Evolutionary conservation across 2,329 filamentous ascomycete species (phyloP).

Genomic region (Thielaviopsis euricoi): DNA sequence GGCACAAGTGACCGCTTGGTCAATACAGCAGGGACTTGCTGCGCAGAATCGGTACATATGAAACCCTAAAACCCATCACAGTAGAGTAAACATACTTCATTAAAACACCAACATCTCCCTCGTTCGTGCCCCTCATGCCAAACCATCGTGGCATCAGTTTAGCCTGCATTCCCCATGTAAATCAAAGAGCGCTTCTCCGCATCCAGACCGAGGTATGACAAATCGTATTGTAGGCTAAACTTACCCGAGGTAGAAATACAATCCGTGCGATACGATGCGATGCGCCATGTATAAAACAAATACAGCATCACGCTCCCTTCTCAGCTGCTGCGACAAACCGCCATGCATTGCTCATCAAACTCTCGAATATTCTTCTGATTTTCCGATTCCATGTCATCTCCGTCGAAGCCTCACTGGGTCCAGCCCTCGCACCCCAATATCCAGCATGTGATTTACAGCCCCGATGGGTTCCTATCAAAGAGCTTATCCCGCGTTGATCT

Average conservation of each 20-base stretch:
- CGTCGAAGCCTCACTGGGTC: conserved; percentile 39
- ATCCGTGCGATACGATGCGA: too few species aligned
- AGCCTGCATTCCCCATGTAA: background rate
- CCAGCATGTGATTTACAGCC: conserved; percentile 38
- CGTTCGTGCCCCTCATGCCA: background rate
- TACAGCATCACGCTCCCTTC: background rate
- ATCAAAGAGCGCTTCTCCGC: background rate
- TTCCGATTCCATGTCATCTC: conserved; percentile 28
- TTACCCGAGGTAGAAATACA: background rate
- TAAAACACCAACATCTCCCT: background rate
- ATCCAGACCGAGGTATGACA: background rate
- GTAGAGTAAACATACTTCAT: background rate
- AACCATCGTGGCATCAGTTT: background rate
- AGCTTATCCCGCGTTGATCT: conserved; percentile 38
- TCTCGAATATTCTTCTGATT: too few species aligned
- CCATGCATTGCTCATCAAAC: background rate
- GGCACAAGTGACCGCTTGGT: too few species aligned
- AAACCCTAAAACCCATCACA: too few species aligned
- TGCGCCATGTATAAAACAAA: background rate
- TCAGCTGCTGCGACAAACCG: background rate
- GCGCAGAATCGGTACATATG: background rate
- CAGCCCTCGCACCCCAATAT: conserved; percentile 44
- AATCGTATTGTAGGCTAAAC: background rate
- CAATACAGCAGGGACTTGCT: too few species aligned
- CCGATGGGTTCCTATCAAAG: conserved; percentile 40